These are phyloP conservation scores for Thelephora terrestris DNA, from an alignment of 1,284 basidiomycete genomes.

Conservation along the genomic window DNA sequence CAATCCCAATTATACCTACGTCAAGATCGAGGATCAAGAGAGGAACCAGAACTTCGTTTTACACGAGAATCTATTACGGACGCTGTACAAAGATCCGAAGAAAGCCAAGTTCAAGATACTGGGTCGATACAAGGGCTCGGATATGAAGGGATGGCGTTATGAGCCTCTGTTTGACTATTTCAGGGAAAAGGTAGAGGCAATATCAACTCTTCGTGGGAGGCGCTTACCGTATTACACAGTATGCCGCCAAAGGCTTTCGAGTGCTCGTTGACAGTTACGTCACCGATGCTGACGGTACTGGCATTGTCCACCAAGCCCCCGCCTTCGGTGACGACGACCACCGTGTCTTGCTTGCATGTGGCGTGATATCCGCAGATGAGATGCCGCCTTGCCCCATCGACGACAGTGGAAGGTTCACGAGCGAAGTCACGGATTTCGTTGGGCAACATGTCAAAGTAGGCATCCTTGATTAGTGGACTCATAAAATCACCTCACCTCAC, in stretches of 20 bases:
- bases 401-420: slow-evolving; percentile 82
- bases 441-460: slow-evolving; percentile 88
- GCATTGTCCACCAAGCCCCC: slow-evolving; percentile 98
- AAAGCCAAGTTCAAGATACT: slow-evolving; percentile 96
- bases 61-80: slow-evolving; percentile 79
- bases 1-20: slow-evolving; percentile 91
- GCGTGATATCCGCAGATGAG: slow-evolving; percentile 76
- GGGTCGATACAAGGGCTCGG: slow-evolving; percentile 77
- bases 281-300: slow-evolving; percentile 89
- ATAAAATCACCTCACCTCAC: background rate
- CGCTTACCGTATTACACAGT: slow-evolving; percentile 36
- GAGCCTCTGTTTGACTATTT: slow-evolving; percentile 97
- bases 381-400: slow-evolving; percentile 96
- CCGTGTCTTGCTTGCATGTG: slow-evolving; percentile 81
- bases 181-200: slow-evolving; percentile 63
- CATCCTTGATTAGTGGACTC: background rate
- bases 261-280: slow-evolving; percentile 92
- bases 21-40: slow-evolving; percentile 95
- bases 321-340: slow-evolving; percentile 99
- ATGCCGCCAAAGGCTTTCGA: slow-evolving; percentile 85
- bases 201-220: background rate
- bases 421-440: slow-evolving; percentile 82
- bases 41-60: slow-evolving; percentile 88
- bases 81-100: slow-evolving; percentile 96
- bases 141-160: slow-evolving; percentile 96